phyloP scores from a whole-genome alignment of 2,329 filamentous ascomycete species.

The Talaromyces sp. region DNA sequence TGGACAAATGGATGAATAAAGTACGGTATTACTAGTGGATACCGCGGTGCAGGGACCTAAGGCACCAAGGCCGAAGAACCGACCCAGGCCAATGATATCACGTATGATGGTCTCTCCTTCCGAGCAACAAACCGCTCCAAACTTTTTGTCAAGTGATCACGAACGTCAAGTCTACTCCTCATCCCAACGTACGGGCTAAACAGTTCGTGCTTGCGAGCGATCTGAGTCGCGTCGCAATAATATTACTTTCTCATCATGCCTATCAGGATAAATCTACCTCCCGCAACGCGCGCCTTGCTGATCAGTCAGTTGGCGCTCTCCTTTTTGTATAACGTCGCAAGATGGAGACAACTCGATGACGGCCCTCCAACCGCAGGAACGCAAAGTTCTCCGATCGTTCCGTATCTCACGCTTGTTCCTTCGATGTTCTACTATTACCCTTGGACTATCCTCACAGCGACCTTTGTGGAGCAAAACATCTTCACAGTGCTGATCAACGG shows the following conservation, averaged over 20 bases:
- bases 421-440: slow-evolving; percentile 81
- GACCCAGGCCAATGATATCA: background rate
- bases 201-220: slow-evolving; percentile 13
- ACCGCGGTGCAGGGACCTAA: background rate
- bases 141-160: slow-evolving; percentile 8
- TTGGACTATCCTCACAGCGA: slow-evolving; percentile 85
- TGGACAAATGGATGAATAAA: background rate
- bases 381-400: slow-evolving; percentile 62
- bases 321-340: slow-evolving; percentile 67
- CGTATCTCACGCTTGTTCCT: slow-evolving; percentile 85
- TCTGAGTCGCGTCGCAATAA: slow-evolving; percentile 16
- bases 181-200: slow-evolving; percentile 13
- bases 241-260: slow-evolving; percentile 59
- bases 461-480: slow-evolving; percentile 89
- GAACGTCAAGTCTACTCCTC: background rate
- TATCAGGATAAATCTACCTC: slow-evolving; percentile 84
- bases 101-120: background rate
- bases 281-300: slow-evolving; percentile 80
- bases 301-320: slow-evolving; percentile 73
- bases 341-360: slow-evolving; percentile 67
- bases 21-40: slow-evolving; percentile 7
- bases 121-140: background rate
- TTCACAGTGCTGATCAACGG: slow-evolving; percentile 78
- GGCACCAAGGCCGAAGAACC: background rate
- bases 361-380: slow-evolving; percentile 35